Evolutionary conservation across 1,284 basidiomycete species (phyloP).

Genomic region (Trichosporon inkin): DNA sequence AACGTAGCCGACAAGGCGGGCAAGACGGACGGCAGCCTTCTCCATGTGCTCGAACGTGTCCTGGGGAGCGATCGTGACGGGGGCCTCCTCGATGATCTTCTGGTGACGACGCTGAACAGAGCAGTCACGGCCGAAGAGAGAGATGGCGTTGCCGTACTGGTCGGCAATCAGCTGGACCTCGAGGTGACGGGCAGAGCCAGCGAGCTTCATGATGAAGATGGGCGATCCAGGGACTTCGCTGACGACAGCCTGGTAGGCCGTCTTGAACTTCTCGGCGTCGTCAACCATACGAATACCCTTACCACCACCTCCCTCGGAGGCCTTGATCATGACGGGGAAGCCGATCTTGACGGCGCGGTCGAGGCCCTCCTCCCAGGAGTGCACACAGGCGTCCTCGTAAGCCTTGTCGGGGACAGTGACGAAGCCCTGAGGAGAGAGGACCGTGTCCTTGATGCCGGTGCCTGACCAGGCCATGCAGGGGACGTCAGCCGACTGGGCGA

Average conservation of each 20-base stretch:
- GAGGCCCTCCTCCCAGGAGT: conserved; percentile 83
- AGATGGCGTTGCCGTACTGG: conserved; percentile 99
- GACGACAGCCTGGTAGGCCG: conserved; percentile 86
- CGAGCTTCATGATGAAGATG: conserved; percentile 99
- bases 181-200: conserved; percentile 92
- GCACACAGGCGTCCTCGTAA: conserved; percentile 86
- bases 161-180: conserved; percentile 98
- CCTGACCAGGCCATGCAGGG: conserved; percentile 99
- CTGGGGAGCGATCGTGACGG: conserved; percentile 91
- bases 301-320: conserved; percentile 96
- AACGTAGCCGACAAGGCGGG: conserved; percentile 98
- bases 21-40: conserved; percentile 92
- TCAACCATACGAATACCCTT: conserved; percentile 97
- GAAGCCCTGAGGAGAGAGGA: conserved; percentile 79
- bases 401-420: conserved; percentile 90
- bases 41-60: conserved; percentile 96
- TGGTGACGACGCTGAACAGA: conserved; percentile 99
- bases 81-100: conserved; percentile 99
- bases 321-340: conserved; percentile 99
- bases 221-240: conserved; percentile 98
- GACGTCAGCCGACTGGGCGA: conserved; percentile 95
- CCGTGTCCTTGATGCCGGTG: conserved; percentile 85
- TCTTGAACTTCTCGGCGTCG: conserved; percentile 78
- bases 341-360: conserved; percentile 81
- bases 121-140: conserved; percentile 97